phyloP scores from a whole-genome alignment of 2,329 filamentous ascomycete species.

The Sporothrix mexicana region DNA sequence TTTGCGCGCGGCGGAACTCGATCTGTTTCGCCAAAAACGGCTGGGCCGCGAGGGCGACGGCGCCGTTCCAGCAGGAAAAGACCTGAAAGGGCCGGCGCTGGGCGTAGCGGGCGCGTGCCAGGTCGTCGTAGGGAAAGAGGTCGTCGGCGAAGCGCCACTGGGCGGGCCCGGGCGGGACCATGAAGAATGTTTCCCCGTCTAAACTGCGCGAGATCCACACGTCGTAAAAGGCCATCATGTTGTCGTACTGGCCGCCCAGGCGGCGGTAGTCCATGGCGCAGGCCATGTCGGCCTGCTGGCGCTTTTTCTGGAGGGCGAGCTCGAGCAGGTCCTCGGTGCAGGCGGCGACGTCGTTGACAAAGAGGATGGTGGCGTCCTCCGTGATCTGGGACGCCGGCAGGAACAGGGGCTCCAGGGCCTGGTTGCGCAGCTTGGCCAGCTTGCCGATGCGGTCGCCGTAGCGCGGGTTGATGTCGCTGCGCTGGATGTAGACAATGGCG shows the following conservation, averaged over 20 bases:
- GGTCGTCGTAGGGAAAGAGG: constrained; percentile 6
- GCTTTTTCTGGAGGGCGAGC: not conserved
- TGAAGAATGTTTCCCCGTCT: constrained; percentile 16
- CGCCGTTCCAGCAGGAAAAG: constrained; percentile 24
- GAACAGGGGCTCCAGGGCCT: constrained; percentile 13
- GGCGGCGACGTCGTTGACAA: constrained; percentile 22
- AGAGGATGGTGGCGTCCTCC: not conserved
- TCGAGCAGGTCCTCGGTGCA: constrained; percentile 20
- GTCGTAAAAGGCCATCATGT: constrained; percentile 16
- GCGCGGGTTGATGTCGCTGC: constrained; percentile 17
- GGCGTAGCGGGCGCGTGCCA: not conserved
- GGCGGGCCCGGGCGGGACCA: not conserved
- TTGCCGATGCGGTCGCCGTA: constrained; percentile 26
- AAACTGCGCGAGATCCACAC: constrained; percentile 14
- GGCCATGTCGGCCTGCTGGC: constrained; percentile 24
- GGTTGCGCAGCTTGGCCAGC: constrained; percentile 27
- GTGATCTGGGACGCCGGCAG: not conserved
- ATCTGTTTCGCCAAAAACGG: not conserved
- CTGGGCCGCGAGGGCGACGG: not conserved
- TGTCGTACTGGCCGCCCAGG: not conserved
- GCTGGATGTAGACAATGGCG: constrained; percentile 13
- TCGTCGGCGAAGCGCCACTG: constrained; percentile 21
- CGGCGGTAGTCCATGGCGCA: constrained; percentile 24
- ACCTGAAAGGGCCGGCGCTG: constrained; percentile 17
- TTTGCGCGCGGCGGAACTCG: constrained; percentile 22